A percentile compares a stretch with the other conserved stretches of the same genome.
phyloP scores from a whole-genome alignment of 148 eudicot genomes.

The Pouteria glomerata region DNA sequence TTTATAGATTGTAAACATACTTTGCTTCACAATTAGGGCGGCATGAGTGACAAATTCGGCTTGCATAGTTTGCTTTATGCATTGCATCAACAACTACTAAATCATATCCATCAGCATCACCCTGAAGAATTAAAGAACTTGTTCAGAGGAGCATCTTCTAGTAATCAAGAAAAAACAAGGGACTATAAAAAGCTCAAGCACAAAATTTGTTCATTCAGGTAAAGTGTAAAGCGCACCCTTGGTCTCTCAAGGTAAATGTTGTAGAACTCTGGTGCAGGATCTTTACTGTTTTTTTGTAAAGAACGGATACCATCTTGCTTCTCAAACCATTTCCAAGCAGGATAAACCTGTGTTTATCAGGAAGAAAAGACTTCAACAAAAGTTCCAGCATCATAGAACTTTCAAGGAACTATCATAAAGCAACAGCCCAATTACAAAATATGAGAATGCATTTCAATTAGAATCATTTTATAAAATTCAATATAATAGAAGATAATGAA shows the following conservation, averaged over 20 bases:
- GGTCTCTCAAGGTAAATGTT: slow-evolving; percentile 98
- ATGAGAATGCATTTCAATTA: neutral
- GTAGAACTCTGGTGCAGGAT: slow-evolving; percentile 93
- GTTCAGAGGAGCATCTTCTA: neutral
- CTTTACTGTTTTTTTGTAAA: slow-evolving; percentile 82
- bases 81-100: slow-evolving; percentile 97
- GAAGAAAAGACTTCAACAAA: neutral
- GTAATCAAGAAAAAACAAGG: slow-evolving; percentile 8
- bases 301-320: slow-evolving; percentile 96
- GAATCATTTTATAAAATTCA: neutral
- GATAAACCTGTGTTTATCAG: slow-evolving; percentile 65
- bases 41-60: slow-evolving; percentile 97
- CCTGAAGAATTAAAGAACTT: slow-evolving; percentile 39
- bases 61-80: slow-evolving; percentile 99
- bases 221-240: slow-evolving; percentile 46
- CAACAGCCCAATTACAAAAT: neutral
- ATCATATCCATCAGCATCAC: slow-evolving; percentile 99
- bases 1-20: slow-evolving; percentile 35
- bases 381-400: slow-evolving; percentile 3
- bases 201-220: neutral
- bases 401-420: neutral
- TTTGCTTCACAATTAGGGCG: slow-evolving; percentile 98
- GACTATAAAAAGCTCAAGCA: slow-evolving; percentile 1
- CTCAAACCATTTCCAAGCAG: slow-evolving; percentile 99
- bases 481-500: too few species aligned